Percentiles rank a stretch among this genome's conserved stretches.
phyloP scores from a whole-genome alignment of 2,329 filamentous ascomycete species.

The Cryphonectria radicalis region DNA sequence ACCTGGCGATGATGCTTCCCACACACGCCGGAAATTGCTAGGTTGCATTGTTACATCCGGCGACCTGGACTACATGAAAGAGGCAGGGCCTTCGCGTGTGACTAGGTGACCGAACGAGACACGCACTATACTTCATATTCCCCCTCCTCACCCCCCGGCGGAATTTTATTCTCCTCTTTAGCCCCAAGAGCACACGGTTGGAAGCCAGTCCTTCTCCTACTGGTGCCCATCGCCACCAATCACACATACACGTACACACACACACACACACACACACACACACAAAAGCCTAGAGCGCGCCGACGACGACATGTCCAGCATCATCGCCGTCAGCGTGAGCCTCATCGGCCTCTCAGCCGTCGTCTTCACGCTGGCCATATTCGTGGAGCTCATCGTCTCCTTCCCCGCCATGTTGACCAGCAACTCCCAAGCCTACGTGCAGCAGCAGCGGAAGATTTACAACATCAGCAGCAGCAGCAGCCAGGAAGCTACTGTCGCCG shows the following conservation, averaged over 20 bases:
- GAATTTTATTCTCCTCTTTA: background rate
- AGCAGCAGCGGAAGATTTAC: constrained; percentile 28
- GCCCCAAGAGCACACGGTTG: background rate
- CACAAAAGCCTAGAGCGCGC: background rate
- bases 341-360: constrained; percentile 24
- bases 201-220: background rate
- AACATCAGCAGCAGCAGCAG: constrained; percentile 15
- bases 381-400: constrained; percentile 28
- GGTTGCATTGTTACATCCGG: constrained; percentile 6
- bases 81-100: background rate
- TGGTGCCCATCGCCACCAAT: background rate
- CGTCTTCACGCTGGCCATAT: constrained; percentile 25
- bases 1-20: background rate
- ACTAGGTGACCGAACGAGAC: background rate
- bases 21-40: background rate
- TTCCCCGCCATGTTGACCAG: constrained; percentile 29
- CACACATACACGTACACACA: background rate
- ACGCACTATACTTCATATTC: background rate
- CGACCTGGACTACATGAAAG: background rate
- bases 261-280: background rate
- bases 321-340: constrained; percentile 29
- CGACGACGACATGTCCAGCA: constrained; percentile 23
- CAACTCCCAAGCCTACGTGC: constrained; percentile 29
- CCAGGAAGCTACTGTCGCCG: background rate
- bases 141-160: background rate